Percentiles rank a stretch among this genome's conserved stretches.
These are phyloP conservation scores for Eustoma russellianum DNA, from an alignment of 257 asterid species.

Conservation along the genomic window DNA sequence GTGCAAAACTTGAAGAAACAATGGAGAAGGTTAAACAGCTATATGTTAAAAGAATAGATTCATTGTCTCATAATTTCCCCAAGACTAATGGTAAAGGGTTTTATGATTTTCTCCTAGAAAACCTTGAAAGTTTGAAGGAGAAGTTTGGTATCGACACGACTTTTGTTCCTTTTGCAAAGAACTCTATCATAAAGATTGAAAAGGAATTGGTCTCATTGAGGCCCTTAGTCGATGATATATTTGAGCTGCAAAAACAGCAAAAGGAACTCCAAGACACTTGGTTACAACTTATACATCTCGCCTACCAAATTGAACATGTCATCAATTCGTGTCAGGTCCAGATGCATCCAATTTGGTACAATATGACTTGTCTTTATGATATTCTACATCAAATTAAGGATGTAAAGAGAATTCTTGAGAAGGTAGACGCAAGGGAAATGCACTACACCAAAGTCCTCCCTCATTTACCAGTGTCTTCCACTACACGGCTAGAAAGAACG, in stretches of 20 bases:
- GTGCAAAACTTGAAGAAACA: neutral
- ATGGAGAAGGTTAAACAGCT: neutral
- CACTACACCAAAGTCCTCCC: neutral
- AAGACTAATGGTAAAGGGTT: neutral
- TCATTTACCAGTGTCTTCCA: neutral
- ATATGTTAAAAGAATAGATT: neutral
- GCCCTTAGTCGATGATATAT: neutral
- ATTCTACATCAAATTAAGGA: neutral
- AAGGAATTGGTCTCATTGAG: conserved; percentile 1
- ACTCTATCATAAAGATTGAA: neutral
- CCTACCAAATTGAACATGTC: conserved; percentile 6
- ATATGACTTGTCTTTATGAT: neutral
- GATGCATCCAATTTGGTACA: neutral
- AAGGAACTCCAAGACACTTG: neutral
- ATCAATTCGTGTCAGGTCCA: neutral
- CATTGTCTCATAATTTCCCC: neutral
- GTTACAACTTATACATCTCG: neutral
- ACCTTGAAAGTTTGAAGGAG: neutral
- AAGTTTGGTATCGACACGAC: no score
- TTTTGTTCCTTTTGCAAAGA: neutral
- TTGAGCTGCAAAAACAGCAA: neutral
- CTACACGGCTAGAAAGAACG: no score
- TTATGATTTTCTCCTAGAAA: neutral
- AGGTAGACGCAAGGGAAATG: neutral
- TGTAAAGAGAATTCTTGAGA: neutral